Evolutionary conservation across 495 filamentous ascomycete genomes (phyloP).

Genomic region (Penicillium riverlandense): DNA sequence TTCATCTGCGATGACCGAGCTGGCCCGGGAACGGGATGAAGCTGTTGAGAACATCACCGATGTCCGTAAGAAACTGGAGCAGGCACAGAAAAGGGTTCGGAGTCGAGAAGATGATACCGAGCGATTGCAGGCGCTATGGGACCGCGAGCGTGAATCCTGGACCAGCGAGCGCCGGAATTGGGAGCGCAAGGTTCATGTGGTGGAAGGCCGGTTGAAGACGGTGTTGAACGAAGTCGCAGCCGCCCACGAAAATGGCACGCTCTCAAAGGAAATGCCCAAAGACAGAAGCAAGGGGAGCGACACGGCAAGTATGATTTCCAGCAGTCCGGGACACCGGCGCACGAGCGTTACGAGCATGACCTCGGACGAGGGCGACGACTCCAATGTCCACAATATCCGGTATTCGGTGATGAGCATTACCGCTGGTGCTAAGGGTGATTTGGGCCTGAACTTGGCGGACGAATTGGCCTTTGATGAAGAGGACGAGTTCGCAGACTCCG

Average conservation of each 20-base stretch:
- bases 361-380: slow-evolving; percentile 42
- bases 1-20: slow-evolving; percentile 70
- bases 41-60: slow-evolving; percentile 69
- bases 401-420: slow-evolving; percentile 56
- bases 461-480: slow-evolving; percentile 82
- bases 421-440: slow-evolving; percentile 46
- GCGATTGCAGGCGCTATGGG: slow-evolving; percentile 68
- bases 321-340: slow-evolving; percentile 55
- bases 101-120: slow-evolving; percentile 77
- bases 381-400: slow-evolving; percentile 35
- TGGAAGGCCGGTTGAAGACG: slow-evolving; percentile 75
- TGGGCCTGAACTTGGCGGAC: slow-evolving; percentile 73
- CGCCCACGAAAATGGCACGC: slow-evolving; percentile 49
- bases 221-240: slow-evolving; percentile 79
- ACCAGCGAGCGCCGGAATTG: slow-evolving; percentile 70
- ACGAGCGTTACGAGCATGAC: slow-evolving; percentile 57
- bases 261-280: slow-evolving; percentile 18
- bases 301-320: slow-evolving; percentile 65
- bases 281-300: slow-evolving; percentile 56
- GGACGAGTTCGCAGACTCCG: slow-evolving; percentile 47
- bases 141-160: slow-evolving; percentile 74
- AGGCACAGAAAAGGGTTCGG: slow-evolving; percentile 67
- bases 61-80: slow-evolving; percentile 70
- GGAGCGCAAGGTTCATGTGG: slow-evolving; percentile 78
- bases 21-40: slow-evolving; percentile 81